Evolutionary conservation across 2,329 filamentous ascomycete genomes (phyloP), one percentile per base, ranked within the genome.

Genomic region (Plectosphaerella plurivora): DNA sequence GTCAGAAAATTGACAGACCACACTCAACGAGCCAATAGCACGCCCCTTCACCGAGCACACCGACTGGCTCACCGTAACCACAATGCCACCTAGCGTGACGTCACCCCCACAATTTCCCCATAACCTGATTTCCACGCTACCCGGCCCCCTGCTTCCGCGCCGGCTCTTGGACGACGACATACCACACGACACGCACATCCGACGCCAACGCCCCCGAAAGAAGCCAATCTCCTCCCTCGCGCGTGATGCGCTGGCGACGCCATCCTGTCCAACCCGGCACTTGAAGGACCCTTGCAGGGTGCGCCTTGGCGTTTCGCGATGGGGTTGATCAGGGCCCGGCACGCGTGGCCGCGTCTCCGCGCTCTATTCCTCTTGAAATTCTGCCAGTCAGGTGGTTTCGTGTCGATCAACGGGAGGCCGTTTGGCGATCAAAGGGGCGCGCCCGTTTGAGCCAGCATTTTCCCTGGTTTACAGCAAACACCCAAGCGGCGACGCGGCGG

Each of bases 121-220:
- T 44, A 49, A 49, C 47, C 36, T 49, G 47, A 49, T 49, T 49
- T 41, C 20, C 35, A 35, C 35, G 18, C 47, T 44, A 44, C 22
- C 22, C 22, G 22, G 22, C 18, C 41, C 41, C 41, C 41, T 44
- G 41, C 45, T 47, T 33, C 18, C 47, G 25, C 33, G 22, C 28
- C 18, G n/a, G 35, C 33, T 51, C 49, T 51, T 51, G 50, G 53
- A 48, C 54, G 35, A 54, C 50, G 39, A 51, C 53, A 50, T 50
- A 45, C 15, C 41, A 18, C 33, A 24, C 28, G 8, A 33, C 28
- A 33, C 28, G 11, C 28, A 33, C 28, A 22, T 22, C 22, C 28
- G 28, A 33, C 28, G 28, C 28, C 28, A 33, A 33, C 15, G 20
- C 18, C 47, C 35, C 42, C 45, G 41, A 51, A 22, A 22, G 5